Evolutionary conservation across 306 rosid species (phyloP), one percentile per base, ranked within the genome.

Genomic region (Acacia melanoxylon): DNA sequence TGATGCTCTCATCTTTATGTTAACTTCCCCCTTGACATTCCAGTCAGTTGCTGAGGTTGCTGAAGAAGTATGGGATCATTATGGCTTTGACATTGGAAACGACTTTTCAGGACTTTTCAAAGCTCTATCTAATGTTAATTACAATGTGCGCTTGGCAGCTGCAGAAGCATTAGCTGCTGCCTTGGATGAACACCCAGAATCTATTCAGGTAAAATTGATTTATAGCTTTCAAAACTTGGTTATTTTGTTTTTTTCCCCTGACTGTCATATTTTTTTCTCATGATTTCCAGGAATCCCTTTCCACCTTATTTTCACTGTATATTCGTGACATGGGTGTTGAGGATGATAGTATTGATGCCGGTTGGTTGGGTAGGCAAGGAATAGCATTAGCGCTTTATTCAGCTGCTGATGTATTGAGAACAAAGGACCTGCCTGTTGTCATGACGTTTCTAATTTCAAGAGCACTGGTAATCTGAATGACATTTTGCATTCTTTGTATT

Each of bases 361-460:
- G 91, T 83, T 95, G 99, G 99, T 85, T 95, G 77, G 94, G 99
- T 59, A 83, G 99, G 80, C 99, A 95, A 92, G 99, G 99, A 81
- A 89, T 95, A 81, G 98, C 98, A 59, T 86, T 93, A 72, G 93
- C 99, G 41, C 83, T 93, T 77, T 91, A 91, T 80, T 87, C 97
- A 72, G 90, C 98, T 66, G 98, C 99, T 75, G 99, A 95, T 86
- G 96, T 95, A 49, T 82, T 95, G 90, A 90, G 96, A 80, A 92
- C 97, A 16, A 95, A 92, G 85, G 99, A 95, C 87, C 92, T 93
- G 56, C 99, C 99, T 44, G 91, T 95, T 84, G 96, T 93, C 48
- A 91, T 95, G 90, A 95, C 97, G 80, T 95, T 95, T 86, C 91
- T 95, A 74, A 95, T 95, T 85, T 93, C 99, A 4, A 88, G 97